Conservation (phyloP, 2,329 filamentous ascomycete genomes). For the Purpureocillium takamizusanense region DNA sequence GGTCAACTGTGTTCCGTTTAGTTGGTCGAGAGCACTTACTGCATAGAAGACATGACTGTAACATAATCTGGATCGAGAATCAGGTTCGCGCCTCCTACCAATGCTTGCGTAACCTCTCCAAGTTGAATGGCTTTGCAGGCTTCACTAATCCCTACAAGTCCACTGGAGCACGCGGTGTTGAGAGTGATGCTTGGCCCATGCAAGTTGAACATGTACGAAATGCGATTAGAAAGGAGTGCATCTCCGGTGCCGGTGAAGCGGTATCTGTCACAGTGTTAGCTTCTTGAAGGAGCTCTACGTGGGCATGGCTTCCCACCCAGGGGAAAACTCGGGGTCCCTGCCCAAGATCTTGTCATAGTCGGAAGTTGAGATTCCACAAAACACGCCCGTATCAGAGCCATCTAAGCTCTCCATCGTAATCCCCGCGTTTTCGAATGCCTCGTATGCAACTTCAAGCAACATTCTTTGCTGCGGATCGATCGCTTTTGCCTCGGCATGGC, state of each 20-base stretch:
- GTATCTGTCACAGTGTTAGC: slow-evolving; percentile 21
- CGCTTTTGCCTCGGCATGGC: slow-evolving; percentile 11
- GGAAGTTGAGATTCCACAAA: slow-evolving; percentile 14
- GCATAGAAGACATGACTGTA: slow-evolving; percentile 22
- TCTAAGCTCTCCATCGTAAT: slow-evolving; percentile 16
- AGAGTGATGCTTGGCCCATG: slow-evolving; percentile 36
- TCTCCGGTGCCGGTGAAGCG: slow-evolving; percentile 33
- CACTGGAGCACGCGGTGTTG: slow-evolving; percentile 42
- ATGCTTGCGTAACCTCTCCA: slow-evolving; percentile 23
- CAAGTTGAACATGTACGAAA: slow-evolving; percentile 39
- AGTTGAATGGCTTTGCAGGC: slow-evolving; percentile 23
- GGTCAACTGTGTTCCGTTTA: slow-evolving; percentile 11
- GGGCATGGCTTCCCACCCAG: slow-evolving; percentile 6
- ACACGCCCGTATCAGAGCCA: slow-evolving; percentile 18
- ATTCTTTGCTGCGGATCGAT: slow-evolving; percentile 19
- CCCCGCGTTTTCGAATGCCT: slow-evolving; percentile 22
- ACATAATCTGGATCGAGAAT: slow-evolving; percentile 8
- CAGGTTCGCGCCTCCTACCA: slow-evolving; percentile 19
- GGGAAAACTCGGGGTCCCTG: slow-evolving; percentile 29
- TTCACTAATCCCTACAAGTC: slow-evolving; percentile 36
- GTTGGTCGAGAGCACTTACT: slow-evolving; percentile 28
- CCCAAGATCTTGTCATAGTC: slow-evolving; percentile 14
- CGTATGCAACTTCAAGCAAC: slow-evolving; percentile 15
- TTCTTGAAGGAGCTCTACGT: too few species aligned
- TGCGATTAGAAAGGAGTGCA: slow-evolving; percentile 34